These are phyloP conservation scores for Cicer arietinum DNA, from an alignment of 306 rosid species.

Conservation along the genomic window DNA sequence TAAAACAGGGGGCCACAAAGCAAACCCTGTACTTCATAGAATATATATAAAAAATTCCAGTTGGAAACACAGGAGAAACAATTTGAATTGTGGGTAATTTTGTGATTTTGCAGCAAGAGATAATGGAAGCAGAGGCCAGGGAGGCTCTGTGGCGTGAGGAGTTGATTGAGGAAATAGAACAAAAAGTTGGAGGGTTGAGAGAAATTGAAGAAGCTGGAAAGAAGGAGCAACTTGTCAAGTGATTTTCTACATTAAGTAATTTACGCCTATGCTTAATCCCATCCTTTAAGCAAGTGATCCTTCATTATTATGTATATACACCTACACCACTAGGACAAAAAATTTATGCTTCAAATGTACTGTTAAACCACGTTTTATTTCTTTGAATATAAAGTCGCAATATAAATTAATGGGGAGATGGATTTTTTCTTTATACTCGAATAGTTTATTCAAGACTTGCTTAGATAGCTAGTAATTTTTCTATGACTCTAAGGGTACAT, in stretches of 20 bases:
- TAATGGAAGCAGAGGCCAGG: slow-evolving; percentile 77
- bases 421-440: too few species aligned
- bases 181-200: slow-evolving; percentile 77
- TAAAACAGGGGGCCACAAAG: background rate
- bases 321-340: background rate
- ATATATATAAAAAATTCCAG: too few species aligned
- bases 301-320: slow-evolving; percentile 32
- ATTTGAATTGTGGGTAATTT: background rate
- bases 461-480: too few species aligned
- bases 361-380: background rate
- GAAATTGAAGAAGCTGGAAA: slow-evolving; percentile 80
- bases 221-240: slow-evolving; percentile 56
- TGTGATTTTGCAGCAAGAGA: slow-evolving; percentile 69
- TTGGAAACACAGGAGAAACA: background rate
- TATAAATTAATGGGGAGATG: background rate
- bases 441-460: too few species aligned
- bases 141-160: slow-evolving; percentile 84
- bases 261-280: background rate
- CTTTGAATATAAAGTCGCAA: background rate
- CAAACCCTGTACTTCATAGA: background rate
- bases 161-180: slow-evolving; percentile 88
- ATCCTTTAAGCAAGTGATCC: background rate
- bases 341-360: slow-evolving; percentile 24
- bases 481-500: too few species aligned
- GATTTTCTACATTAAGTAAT: slow-evolving; percentile 17